Conservation (phyloP, 208 protist genomes). For the Crithidia brevicula region DNA sequence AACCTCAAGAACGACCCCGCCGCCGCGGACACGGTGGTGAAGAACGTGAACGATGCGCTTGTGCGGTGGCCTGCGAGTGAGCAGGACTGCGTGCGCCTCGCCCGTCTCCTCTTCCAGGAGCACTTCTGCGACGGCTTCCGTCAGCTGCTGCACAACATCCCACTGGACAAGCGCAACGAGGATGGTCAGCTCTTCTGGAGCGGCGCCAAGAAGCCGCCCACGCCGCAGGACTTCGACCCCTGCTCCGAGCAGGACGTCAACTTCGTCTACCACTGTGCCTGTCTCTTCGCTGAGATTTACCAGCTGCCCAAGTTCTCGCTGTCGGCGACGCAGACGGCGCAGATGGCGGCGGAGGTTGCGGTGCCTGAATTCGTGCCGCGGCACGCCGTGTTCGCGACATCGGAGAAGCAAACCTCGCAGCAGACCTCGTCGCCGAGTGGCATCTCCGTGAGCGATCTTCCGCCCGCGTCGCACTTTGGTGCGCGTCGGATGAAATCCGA, state of each 20-base stretch:
- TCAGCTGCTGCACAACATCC: slow-evolving; percentile 98
- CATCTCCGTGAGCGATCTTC: slow-evolving; percentile 50
- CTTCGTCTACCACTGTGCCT: slow-evolving; percentile 87
- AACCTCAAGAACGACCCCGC: slow-evolving; percentile 77
- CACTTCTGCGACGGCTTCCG: slow-evolving; percentile 96
- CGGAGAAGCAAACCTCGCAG: slow-evolving; percentile 69
- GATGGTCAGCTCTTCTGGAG: slow-evolving; percentile 93
- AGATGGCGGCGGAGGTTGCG: slow-evolving; percentile 43
- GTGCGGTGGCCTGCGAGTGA: slow-evolving; percentile 80
- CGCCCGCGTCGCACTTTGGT: slow-evolving; percentile 43
- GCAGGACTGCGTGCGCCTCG: slow-evolving; percentile 95
- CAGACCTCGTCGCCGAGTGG: slow-evolving; percentile 39
- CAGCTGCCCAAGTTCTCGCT: slow-evolving; percentile 43
- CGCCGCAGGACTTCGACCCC: slow-evolving; percentile 69
- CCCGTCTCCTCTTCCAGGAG: slow-evolving; percentile 95
- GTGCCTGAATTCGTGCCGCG: slow-evolving; percentile 71
- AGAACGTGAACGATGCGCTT: slow-evolving; percentile 78
- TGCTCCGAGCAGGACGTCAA: slow-evolving; percentile 52
- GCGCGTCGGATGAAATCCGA: slow-evolving; percentile 57
- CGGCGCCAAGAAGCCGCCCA: slow-evolving; percentile 91
- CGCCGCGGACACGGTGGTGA: slow-evolving; percentile 59
- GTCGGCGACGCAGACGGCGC: slow-evolving; percentile 46
- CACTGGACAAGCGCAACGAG: slow-evolving; percentile 95
- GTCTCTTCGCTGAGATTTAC: slow-evolving; percentile 76
- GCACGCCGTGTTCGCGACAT: slow-evolving; percentile 74